Evolutionary conservation across 805 yeast genomes (phyloP), one percentile per base, ranked within the genome.

Genomic region (Wickerhamiella slavikovae): DNA sequence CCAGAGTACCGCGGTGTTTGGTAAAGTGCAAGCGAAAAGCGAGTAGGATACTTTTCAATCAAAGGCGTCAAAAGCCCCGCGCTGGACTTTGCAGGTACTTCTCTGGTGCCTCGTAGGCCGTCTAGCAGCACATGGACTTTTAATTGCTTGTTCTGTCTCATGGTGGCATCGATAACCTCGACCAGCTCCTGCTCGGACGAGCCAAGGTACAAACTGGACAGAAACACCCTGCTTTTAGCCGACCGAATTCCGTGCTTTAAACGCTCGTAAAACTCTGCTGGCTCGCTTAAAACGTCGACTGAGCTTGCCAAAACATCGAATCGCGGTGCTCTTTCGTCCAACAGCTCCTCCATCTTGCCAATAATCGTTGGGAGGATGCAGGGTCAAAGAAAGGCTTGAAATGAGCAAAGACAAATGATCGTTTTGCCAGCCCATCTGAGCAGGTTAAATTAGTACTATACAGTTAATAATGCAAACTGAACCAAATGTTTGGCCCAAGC

Each of bases 31-130:
- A 83, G 55, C 42, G 77, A 78, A 15, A 85, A 83, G 33, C 93
- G 58, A 8, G 58, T 51, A 24, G 61, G 58, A 45, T 64, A 70
- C 35, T 68, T 65, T 25, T 66, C 62, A 14, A 69, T 74, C 27
- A 89, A 55, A 2, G 66, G 60, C 1, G 77, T 66, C 28, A 89
- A 54, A 19, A 83, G 55, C 22, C 76, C 62, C 0, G 94, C 94
- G 11, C 91, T 69, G 27, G 82, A 74, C 4, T 18, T 21, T 4
- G 64, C 53, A 0, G 98, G 96, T 1, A 82, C 71, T 44, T 89
- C 98, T 39, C 98, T 64, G 0, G 96, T 85, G 0, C 94, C 93
- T 40, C 98, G 54, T 27, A 89, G 59, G 9, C 83, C 92, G 51
- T 89, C 98, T 4, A 83, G 63, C 30, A 89, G 57, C 16, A 89